These are phyloP conservation scores for Epichloe uncinata DNA, from an alignment of 2,329 filamentous ascomycete species.

Conservation along the genomic window DNA sequence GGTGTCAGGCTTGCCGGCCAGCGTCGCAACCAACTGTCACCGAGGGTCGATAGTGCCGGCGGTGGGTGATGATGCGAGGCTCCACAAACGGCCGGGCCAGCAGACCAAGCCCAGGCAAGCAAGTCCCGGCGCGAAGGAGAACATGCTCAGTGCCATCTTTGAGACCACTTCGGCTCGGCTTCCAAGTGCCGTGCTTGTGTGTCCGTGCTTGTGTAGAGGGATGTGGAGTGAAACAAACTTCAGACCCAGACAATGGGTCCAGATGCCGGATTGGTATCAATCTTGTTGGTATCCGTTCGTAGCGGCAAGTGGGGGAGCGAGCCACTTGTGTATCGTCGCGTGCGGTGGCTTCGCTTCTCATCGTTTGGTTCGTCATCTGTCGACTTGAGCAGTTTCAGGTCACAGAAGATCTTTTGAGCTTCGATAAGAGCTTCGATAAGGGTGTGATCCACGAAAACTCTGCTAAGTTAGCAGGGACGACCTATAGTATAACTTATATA, in stretches of 20 bases:
- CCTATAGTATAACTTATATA: too few species aligned
- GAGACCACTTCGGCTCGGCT: neutral
- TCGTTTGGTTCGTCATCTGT: neutral
- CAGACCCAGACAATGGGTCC: neutral
- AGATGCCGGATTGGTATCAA: neutral
- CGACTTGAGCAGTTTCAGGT: neutral
- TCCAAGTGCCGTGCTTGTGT: constrained; percentile 1
- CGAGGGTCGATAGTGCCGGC: neutral
- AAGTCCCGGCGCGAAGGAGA: neutral
- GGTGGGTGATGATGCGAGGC: too few species aligned
- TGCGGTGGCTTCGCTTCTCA: neutral
- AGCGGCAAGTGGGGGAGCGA: neutral
- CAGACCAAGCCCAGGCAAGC: neutral
- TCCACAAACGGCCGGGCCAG: neutral
- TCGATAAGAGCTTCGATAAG: neutral
- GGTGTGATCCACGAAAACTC: too few species aligned
- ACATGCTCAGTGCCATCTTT: neutral
- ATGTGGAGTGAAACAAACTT: neutral
- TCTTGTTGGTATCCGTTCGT: neutral
- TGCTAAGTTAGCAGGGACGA: too few species aligned
- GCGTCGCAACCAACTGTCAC: neutral
- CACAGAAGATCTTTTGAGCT: neutral
- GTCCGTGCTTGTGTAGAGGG: neutral
- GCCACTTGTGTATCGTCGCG: neutral
- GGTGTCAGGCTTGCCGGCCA: too few species aligned